Base-by-base conservation (phyloP, 495 filamentous ascomycete species). In the Hypoxylon intermedium region DNA sequence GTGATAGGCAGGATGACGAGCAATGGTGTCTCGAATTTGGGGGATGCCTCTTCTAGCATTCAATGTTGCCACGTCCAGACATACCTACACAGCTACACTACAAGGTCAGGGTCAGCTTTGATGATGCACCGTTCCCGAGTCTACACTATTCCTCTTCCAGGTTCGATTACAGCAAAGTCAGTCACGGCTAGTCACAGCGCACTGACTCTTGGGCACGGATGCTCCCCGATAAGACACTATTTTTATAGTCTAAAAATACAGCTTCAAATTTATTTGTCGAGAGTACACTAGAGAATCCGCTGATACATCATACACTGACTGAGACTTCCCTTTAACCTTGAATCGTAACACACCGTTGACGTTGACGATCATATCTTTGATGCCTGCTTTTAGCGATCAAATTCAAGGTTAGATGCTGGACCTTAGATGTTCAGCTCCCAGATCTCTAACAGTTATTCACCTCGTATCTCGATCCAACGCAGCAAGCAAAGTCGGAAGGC, bases 191-290 rank as follows among this genome's bases (percentile, higher is more conserved):
- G 1, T 12, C 20, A 59, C 46, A 34, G 56, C 50, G 61, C 61
- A 55, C 61, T 60, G 55, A 65, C 50, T 19, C 40, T 37, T 38
- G 36, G 43, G 61, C 61, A 59, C 47, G 15, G 60, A 63, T 43
- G 5, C 34, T 7, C 26, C n/a, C 33, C 16, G 41, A 46, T 47
- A 47, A 57, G 13, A n/a, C n/a, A 15, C 19, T 6, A 37, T 12
- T 44, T 34, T 26, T 9, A n/a, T n/a, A n/a, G n/a, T n/a, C n/a
- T n/a, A n/a, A n/a, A n/a, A n/a, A n/a, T n/a, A n/a, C n/a, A n/a
- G n/a, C n/a, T n/a, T n/a, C n/a, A n/a, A n/a, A 52, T 46, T 45
- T 24, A 20, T 46, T 4, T 30, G 16, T 33, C 46, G 47, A 36
- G 28, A n/a, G n/a, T n/a, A n/a, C n/a, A n/a, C n/a, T n/a, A n/a